Conservation (phyloP, 169 alveolate genomes). For the Plasmodium knowlesi region DNA sequence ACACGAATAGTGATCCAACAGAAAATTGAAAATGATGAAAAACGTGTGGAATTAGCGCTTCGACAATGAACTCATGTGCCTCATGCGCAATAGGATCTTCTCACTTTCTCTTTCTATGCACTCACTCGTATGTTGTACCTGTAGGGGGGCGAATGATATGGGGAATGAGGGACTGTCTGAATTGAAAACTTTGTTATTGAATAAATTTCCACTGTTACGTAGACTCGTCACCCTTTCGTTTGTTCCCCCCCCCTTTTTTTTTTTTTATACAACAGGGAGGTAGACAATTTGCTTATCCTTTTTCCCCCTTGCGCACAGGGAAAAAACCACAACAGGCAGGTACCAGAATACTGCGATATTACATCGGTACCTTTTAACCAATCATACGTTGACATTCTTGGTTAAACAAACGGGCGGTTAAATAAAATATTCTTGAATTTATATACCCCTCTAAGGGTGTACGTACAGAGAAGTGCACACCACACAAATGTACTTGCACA, state of each 20-base stretch:
- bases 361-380: not conserved
- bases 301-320: not conserved
- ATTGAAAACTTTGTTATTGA: not conserved
- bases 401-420: not conserved
- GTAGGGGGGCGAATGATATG: not conserved
- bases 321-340: not conserved
- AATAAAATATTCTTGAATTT: not conserved
- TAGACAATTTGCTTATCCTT: not conserved
- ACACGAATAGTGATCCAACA: not conserved
- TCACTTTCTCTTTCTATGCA: not conserved
- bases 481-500: not conserved
- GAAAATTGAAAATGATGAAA: not conserved
- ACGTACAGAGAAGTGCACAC: not conserved
- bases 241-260: not conserved
- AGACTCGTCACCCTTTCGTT: not conserved
- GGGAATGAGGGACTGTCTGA: not conserved
- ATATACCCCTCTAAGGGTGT: not conserved
- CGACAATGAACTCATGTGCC: not conserved
- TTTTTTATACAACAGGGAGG: not conserved
- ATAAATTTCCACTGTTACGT: not conserved
- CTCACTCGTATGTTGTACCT: not conserved
- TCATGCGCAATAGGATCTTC: not conserved
- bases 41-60: not conserved
- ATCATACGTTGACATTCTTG: not conserved
- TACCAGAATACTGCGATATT: not conserved